Evolutionary conservation across 139 green algal species (phyloP).

Genomic region (Microglena sp.): DNA sequence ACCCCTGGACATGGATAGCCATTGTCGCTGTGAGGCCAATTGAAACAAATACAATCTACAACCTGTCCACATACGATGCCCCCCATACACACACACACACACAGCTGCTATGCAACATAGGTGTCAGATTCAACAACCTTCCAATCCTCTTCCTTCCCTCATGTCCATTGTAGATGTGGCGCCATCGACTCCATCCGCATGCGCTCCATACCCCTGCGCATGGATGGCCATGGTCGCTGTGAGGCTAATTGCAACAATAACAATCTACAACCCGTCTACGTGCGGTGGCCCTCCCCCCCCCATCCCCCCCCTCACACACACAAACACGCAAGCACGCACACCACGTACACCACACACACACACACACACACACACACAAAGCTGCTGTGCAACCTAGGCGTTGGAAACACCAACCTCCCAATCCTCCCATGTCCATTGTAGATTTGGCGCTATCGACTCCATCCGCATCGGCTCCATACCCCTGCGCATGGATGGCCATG

Average conservation of each 20-base stretch:
- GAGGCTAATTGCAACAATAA: too few relatives aligned
- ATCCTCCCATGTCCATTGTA: not conserved
- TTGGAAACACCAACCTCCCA: too few relatives aligned
- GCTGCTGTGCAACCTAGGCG: not conserved
- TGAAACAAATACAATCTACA: not conserved
- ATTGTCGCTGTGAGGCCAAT: not conserved
- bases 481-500: too few relatives aligned
- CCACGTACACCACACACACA: not conserved
- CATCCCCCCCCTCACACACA: not conserved
- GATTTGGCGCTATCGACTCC: conserved; percentile 22
- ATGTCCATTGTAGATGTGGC: conserved; percentile 44
- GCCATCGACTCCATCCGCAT: conserved; percentile 64
- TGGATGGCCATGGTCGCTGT: too few relatives aligned
- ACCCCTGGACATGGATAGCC: not conserved
- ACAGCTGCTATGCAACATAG: not conserved
- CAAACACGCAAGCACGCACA: not conserved
- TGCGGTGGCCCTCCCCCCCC: too few relatives aligned
- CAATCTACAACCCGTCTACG: too few relatives aligned
- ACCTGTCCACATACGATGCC: not conserved
- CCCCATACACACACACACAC: conserved; percentile 4
- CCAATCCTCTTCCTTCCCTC: too few relatives aligned
- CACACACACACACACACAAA: conserved; percentile 1
- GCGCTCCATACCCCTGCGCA: conserved; percentile 59
- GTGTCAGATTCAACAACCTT: too few relatives aligned
- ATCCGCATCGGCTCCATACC: not conserved